Base-by-base conservation (phyloP, 768 basidiomycete genomes). In the Mycena kentingensis region DNA sequence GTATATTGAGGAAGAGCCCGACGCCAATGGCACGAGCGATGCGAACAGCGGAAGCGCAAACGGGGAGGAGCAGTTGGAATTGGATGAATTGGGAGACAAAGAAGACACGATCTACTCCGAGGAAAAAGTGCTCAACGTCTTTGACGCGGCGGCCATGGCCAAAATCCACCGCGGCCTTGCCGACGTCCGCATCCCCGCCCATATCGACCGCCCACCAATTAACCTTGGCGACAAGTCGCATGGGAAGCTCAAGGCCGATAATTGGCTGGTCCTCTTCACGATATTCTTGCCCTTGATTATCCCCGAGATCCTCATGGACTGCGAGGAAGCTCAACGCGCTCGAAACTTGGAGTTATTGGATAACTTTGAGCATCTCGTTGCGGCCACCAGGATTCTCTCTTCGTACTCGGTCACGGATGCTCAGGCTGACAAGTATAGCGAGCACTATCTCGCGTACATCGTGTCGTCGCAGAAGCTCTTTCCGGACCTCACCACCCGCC, bases 201-300 rank as follows among this genome's bases (percentile, higher is more conserved):
- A 55, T 51, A 46, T 60, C 21, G 46, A 48, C 13, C 48, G 49
- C 27, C 50, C 46, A 16, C 61, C 59, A 12, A 48, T 44, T n/a
- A 60, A 62, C 24, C 48, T 60, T 25, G 59, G 61, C 24, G 55
- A 58, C 16, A 50, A 52, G 12, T 11, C 49, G 10, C 58, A 60
- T 13, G 61, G 59, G n/a, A 60, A 60, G 36, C 42, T 62, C n/a
- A 60, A 60, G 25, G 58, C 59, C 16, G 59, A 62, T 22, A 59
- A 62, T 38, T 62, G 61, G n/a, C n/a, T n/a, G n/a, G n/a, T n/a
- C n/a, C n/a, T n/a, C n/a, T n/a, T n/a, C n/a, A n/a, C n/a, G n/a
- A 55, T 24, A 46, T 41, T 49, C 46, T 54, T 54, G 37, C 53
- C 53, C 26, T 45, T 55, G 42, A 49, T 55, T 16, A 35, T 55